Evolutionary conservation across 192 early-diverging fungal genomes (phyloP).

Genomic region (Backusella tuberculispora): DNA sequence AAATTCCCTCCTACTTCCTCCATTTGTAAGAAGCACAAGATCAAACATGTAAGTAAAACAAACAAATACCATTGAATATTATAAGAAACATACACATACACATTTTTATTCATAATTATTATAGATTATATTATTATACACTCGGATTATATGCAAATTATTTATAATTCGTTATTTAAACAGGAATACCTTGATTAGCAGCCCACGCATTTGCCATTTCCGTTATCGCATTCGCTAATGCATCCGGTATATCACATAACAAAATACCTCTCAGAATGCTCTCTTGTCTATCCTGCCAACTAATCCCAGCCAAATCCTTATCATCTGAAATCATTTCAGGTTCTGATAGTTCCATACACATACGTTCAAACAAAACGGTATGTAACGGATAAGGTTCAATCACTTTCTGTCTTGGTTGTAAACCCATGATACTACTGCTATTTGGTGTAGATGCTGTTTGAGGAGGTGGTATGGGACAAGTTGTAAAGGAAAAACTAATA

Average conservation of each 20-base stretch:
- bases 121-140: neutral
- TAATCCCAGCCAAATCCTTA: neutral
- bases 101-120: too few relatives aligned
- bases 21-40: too few relatives aligned
- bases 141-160: neutral
- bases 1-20: too few relatives aligned
- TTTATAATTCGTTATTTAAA: neutral
- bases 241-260: conserved; percentile 10
- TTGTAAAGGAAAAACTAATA: neutral
- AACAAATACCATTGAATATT: neutral
- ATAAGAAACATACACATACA: too few relatives aligned
- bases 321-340: neutral
- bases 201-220: conserved; percentile 10
- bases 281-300: neutral
- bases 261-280: neutral
- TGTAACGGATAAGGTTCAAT: neutral
- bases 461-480: neutral
- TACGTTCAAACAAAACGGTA: neutral
- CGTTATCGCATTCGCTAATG: neutral
- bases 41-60: too few relatives aligned
- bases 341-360: neutral
- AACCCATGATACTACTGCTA: too few relatives aligned
- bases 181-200: neutral
- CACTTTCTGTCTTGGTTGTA: neutral
- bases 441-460: neutral